Percentiles rank a stretch among this genome's conserved stretches.
Evolutionary conservation across 805 yeast species (phyloP).

Genomic region (Maudiozyma turicensis): DNA sequence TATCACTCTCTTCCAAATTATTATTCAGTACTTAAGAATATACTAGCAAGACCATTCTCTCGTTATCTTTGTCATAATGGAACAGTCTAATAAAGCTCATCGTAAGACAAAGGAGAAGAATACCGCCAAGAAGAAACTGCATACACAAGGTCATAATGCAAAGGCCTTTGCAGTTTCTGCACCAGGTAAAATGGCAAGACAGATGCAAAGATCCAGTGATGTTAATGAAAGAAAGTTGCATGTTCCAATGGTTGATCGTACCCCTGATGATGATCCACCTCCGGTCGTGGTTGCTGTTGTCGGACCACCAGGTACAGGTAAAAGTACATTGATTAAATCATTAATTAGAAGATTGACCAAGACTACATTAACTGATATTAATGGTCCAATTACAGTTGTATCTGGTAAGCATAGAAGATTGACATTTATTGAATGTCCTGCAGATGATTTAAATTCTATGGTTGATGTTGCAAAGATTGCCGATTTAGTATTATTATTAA

Average conservation of each 20-base stretch:
- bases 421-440: constrained; percentile 80
- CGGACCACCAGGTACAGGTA: constrained; percentile 99
- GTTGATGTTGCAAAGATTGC: constrained; percentile 93
- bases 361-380: constrained; percentile 73
- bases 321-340: constrained; percentile 84
- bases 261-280: constrained; percentile 96
- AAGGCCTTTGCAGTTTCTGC: constrained; percentile 76
- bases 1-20: no score
- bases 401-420: constrained; percentile 89
- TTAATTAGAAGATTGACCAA: constrained; percentile 81
- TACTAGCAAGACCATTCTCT: not conserved
- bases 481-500: constrained; percentile 76
- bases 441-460: constrained; percentile 90
- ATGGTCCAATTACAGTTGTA: constrained; percentile 95
- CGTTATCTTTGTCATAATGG: constrained; percentile 18
- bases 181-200: constrained; percentile 77
- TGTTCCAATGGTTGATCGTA: constrained; percentile 95
- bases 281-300: constrained; percentile 94
- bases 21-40: not conserved
- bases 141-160: constrained; percentile 76
- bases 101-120: constrained; percentile 48
- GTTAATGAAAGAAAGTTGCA: constrained; percentile 72
- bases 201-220: constrained; percentile 79
- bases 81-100: constrained; percentile 76
- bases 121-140: constrained; percentile 78